A percentile compares a stretch with the other conserved stretches of the same genome.
These are phyloP conservation scores for Chrysopogon serrulatus DNA, from an alignment of 176 grass and related monocot species.

Conservation along the genomic window DNA sequence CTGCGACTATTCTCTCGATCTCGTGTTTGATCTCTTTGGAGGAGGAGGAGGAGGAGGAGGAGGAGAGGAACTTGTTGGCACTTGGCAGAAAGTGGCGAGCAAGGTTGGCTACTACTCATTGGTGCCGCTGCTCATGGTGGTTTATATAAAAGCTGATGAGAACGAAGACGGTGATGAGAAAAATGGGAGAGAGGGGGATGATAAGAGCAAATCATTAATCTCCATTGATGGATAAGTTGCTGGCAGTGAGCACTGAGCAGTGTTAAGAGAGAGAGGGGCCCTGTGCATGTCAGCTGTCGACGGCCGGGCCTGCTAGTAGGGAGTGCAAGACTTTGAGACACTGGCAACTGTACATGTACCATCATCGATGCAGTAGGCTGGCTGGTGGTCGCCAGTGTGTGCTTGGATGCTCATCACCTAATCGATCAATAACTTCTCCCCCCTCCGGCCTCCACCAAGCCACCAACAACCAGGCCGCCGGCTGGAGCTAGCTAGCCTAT, in stretches of 20 bases:
- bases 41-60: background rate
- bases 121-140: slow-evolving; percentile 28
- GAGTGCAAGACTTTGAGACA: slow-evolving; percentile 33
- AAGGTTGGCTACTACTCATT: slow-evolving; percentile 22
- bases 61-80: background rate
- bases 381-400: slow-evolving; percentile 25
- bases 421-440: slow-evolving; percentile 41
- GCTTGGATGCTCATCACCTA: slow-evolving; percentile 20
- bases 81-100: slow-evolving; percentile 1
- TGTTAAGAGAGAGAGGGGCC: slow-evolving; percentile 42
- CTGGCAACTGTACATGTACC: slow-evolving; percentile 47
- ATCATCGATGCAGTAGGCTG: slow-evolving; percentile 23
- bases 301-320: background rate
- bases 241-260: slow-evolving; percentile 43
- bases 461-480: slow-evolving; percentile 42
- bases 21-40: slow-evolving; percentile 15
- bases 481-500: slow-evolving; percentile 4
- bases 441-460: slow-evolving; percentile 1
- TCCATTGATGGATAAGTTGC: slow-evolving; percentile 50
- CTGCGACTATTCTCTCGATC: slow-evolving; percentile 1
- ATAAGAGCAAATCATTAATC: slow-evolving; percentile 59
- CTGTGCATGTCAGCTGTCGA: slow-evolving; percentile 21
- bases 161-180: background rate
- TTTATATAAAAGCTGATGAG: slow-evolving; percentile 49
- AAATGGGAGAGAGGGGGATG: slow-evolving; percentile 7